These are phyloP conservation scores for Yamadazyma siamensis DNA, from an alignment of 1,139 yeast species.

Conservation along the genomic window DNA sequence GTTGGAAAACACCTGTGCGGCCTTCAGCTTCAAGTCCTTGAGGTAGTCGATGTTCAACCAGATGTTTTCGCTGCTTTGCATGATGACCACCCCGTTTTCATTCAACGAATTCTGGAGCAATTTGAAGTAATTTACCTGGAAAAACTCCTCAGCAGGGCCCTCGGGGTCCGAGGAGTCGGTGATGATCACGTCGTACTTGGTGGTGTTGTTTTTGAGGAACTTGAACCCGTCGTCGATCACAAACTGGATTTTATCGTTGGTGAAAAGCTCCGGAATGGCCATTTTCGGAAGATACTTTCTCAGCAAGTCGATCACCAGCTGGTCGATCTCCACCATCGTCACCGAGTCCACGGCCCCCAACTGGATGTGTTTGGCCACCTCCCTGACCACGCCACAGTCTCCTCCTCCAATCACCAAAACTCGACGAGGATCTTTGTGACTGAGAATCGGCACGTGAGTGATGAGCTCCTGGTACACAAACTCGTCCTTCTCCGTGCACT, in stretches of 20 bases:
- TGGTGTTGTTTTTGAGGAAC: constrained; percentile 47
- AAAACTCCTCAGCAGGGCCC: constrained; percentile 95
- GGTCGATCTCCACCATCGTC: constrained; percentile 88
- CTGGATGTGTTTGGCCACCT: constrained; percentile 68
- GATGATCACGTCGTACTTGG: constrained; percentile 77
- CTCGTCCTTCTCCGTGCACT: constrained; percentile 87
- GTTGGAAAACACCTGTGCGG: constrained; percentile 68
- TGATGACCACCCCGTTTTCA: constrained; percentile 75
- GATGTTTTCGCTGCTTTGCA: constrained; percentile 89
- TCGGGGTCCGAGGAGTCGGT: constrained; percentile 98
- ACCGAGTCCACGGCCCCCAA: constrained; percentile 58
- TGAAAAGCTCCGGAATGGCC: constrained; percentile 54
- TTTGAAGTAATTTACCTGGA: constrained; percentile 78
- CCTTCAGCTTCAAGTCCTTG: constrained; percentile 54
- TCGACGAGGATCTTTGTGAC: constrained; percentile 68
- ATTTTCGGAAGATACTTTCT: constrained; percentile 74
- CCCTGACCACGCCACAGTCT: constrained; percentile 89
- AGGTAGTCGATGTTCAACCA: constrained; percentile 82
- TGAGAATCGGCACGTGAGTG: constrained; percentile 72
- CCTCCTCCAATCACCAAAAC: constrained; percentile 93
- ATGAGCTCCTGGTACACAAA: constrained; percentile 90
- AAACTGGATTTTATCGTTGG: constrained; percentile 68
- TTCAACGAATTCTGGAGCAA: constrained; percentile 67
- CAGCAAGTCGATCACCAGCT: constrained; percentile 73
- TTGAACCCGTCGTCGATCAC: constrained; percentile 88